Percentiles rank a stretch among this genome's conserved stretches.
phyloP scores from a whole-genome alignment of 2,329 filamentous ascomycete genomes.

The Ophiostoma ips region DNA sequence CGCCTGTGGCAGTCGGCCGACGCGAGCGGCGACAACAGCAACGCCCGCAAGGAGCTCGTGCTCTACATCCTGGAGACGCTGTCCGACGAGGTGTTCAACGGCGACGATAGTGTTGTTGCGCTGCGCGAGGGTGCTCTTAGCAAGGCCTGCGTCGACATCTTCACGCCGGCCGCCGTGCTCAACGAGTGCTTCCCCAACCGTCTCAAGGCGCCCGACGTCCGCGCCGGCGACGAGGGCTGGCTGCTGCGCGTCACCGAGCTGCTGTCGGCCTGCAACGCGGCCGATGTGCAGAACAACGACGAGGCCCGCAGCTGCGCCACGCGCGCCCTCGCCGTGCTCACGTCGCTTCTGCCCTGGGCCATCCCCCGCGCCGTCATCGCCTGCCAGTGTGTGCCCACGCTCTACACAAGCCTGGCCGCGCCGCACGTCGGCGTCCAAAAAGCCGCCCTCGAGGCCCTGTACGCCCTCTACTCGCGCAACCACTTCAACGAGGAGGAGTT shows the following conservation, averaged over 20 bases:
- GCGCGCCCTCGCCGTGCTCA: constrained; percentile 63
- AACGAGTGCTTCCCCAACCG: constrained; percentile 62
- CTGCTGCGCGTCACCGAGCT: constrained; percentile 62
- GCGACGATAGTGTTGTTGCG: constrained; percentile 75
- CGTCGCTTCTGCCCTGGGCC: constrained; percentile 74
- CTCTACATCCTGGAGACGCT: constrained; percentile 79
- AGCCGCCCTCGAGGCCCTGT: constrained; percentile 72
- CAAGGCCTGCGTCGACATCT: constrained; percentile 84
- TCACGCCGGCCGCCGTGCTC: constrained; percentile 66
- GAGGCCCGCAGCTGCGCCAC: constrained; percentile 57
- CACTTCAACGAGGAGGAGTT: constrained; percentile 70
- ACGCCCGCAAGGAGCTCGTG: constrained; percentile 68
- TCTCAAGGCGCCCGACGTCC: constrained; percentile 52
- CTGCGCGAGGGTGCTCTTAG: constrained; percentile 73
- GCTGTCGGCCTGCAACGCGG: constrained; percentile 56
- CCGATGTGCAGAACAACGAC: constrained; percentile 48
- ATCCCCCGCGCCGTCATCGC: constrained; percentile 68
- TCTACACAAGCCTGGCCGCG: constrained; percentile 58
- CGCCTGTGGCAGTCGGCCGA: constrained; percentile 64
- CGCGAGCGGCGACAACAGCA: constrained; percentile 29
- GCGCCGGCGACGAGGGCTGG: constrained; percentile 78
- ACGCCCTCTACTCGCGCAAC: constrained; percentile 63
- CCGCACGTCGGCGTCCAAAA: constrained; percentile 61
- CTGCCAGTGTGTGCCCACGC: constrained; percentile 53
- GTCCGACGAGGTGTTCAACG: constrained; percentile 86